A percentile compares a stretch with the other conserved stretches of the same genome.
phyloP scores from a whole-genome alignment of 371 early-diverging fungal species.

The Mortierella sp. region DNA sequence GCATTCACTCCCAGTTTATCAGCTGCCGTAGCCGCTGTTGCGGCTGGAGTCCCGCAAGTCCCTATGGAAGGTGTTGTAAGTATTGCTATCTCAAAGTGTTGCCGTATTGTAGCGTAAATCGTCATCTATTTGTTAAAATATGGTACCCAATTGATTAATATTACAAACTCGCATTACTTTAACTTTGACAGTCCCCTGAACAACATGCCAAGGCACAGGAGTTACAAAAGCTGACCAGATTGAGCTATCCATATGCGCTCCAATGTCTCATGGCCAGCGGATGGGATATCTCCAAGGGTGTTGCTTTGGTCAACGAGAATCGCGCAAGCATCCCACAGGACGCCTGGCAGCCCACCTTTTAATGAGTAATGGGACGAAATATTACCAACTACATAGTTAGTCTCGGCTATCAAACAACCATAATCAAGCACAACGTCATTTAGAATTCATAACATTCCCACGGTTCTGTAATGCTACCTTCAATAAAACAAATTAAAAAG shows the following conservation, averaged over 20 bases:
- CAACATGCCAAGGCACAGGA: conserved; percentile 35
- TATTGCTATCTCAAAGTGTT: not conserved
- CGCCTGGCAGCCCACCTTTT: conserved; percentile 30
- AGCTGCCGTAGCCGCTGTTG: not conserved
- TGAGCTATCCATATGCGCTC: conserved; percentile 32
- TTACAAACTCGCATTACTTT: not conserved
- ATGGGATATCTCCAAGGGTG: conserved; percentile 28
- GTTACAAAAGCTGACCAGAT: conserved; percentile 25
- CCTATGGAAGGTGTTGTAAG: conserved; percentile 37
- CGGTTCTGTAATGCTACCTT: not conserved
- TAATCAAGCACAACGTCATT: not conserved
- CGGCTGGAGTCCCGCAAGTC: conserved; percentile 2
- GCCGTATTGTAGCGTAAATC: not conserved
- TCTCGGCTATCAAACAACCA: not conserved
- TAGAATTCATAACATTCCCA: not conserved
- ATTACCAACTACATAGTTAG: not conserved
- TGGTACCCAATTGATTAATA: conserved; percentile 1
- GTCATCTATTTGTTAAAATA: no score
- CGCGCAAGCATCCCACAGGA: conserved; percentile 30
- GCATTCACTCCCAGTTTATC: not conserved
- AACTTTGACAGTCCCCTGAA: conserved; percentile 22
- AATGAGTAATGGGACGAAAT: not conserved
- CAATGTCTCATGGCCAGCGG: conserved; percentile 26
- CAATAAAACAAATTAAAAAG: not conserved
- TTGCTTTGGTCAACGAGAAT: conserved; percentile 22